Evolutionary conservation across 2,329 filamentous ascomycete species (phyloP).

Genomic region (Fusarium tupiense): DNA sequence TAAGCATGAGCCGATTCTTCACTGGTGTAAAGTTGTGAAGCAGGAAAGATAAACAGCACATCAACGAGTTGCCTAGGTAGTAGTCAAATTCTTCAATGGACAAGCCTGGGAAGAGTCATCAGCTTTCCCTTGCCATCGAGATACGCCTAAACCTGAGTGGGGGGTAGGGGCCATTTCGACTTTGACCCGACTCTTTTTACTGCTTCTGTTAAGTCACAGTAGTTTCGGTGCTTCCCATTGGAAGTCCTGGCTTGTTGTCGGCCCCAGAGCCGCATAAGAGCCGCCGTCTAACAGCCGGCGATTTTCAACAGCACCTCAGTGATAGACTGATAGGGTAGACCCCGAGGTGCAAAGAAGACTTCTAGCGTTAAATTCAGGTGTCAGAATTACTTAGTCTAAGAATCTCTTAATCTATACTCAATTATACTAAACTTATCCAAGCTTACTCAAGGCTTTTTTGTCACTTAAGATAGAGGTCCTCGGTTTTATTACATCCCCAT

Average conservation of each 20-base stretch:
- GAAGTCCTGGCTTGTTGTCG: constrained; percentile 2
- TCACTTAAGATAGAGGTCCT: no score
- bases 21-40: neutral
- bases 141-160: constrained; percentile 32
- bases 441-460: no score
- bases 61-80: neutral
- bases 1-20: neutral
- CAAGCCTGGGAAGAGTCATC: constrained; percentile 3
- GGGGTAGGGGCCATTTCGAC: constrained; percentile 37
- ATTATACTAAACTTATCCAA: no score
- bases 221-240: neutral
- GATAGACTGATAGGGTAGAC: constrained; percentile 7
- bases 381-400: no score
- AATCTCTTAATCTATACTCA: no score
- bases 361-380: no score
- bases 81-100: constrained; percentile 12
- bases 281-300: neutral
- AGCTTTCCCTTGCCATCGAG: constrained; percentile 10
- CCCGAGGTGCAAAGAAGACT: no score
- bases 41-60: neutral
- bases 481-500: no score
- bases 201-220: constrained; percentile 15
- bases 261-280: constrained; percentile 17
- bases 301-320: neutral
- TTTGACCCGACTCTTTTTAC: constrained; percentile 23